Evolutionary conservation across 164 flowering plant genomes (phyloP), one percentile per base, ranked within the genome.

Genomic region (Berberis thunbergii): DNA sequence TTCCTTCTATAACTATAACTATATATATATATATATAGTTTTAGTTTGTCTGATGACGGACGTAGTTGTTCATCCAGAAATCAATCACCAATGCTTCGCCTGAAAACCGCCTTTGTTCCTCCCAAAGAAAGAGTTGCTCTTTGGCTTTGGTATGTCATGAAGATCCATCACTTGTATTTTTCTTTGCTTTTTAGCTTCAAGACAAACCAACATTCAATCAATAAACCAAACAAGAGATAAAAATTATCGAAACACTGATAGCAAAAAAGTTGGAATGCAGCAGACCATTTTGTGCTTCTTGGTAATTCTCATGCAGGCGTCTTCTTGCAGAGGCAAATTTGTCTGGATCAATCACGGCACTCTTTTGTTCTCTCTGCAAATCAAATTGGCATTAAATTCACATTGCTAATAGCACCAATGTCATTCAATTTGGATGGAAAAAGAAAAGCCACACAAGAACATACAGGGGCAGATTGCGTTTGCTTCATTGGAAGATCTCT

Each of bases 161-260:
- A 67, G 50, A 45, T 67, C 64, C 70, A 67, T 67, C 59, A 67
- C 70, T 60, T 67, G 70, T n/a, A 67, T 86, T 12, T 91, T 94
- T 73, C 97, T 82, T 82, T 94, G 99, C 86, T 77, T 95, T 79
- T 89, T 95, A 46, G 97, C 99, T 95, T 82, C 85, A 59, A 41
- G 50, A 60, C 3, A 42, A 10, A 48, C 45, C 12, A 3, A 53
- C 12, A 54, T 64, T 4, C 44, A 40, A 56, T 41, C 42, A 60
- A 57, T 3, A 11, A 2, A 2, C 39, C 41, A 57, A 59, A 48
- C 45, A 63, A 7, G 3, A 8, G 3, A 43, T 1, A 43, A 7
- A 7, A 54, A 13, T n/a, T 13, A 4, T 13, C 6, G 57, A 54
- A 13, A 13, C 41, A 54, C 13, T 13, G 1, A 54, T 12, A 50